Evolutionary conservation across 1,284 basidiomycete species (phyloP).

Genomic region (Fomitopsis palustris): DNA sequence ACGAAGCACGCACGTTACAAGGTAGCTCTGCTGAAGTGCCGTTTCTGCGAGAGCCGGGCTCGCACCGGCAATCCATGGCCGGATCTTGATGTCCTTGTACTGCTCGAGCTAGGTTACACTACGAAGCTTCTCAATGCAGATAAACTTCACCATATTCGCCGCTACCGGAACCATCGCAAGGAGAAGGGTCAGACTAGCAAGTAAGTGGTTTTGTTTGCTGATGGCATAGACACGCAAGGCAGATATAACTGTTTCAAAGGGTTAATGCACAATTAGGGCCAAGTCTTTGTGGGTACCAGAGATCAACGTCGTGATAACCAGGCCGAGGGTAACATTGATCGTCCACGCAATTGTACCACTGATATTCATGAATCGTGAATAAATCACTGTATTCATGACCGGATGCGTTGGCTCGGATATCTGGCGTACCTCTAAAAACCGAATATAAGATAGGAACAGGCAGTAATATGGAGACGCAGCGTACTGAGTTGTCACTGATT

Average conservation of each 20-base stretch:
- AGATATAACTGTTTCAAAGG: neutral
- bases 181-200: neutral
- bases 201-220: neutral
- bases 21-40: too few species aligned
- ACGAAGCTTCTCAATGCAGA: neutral
- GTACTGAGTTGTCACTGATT: too few species aligned
- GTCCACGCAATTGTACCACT: too few species aligned
- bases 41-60: too few species aligned
- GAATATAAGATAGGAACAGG: too few species aligned
- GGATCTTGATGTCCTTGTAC: neutral
- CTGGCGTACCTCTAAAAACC: too few species aligned
- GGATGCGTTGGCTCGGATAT: too few species aligned
- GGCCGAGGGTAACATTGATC: neutral
- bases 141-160: neutral
- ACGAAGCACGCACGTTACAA: too few species aligned
- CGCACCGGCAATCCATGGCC: too few species aligned
- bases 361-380: too few species aligned
- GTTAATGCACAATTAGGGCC: neutral
- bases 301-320: neutral
- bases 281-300: neutral
- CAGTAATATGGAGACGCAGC: too few species aligned
- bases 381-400: too few species aligned
- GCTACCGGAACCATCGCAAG: neutral
- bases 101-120: neutral
- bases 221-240: neutral